These are phyloP conservation scores for Russula sp. DNA, from an alignment of 768 basidiomycete species.

Conservation along the genomic window DNA sequence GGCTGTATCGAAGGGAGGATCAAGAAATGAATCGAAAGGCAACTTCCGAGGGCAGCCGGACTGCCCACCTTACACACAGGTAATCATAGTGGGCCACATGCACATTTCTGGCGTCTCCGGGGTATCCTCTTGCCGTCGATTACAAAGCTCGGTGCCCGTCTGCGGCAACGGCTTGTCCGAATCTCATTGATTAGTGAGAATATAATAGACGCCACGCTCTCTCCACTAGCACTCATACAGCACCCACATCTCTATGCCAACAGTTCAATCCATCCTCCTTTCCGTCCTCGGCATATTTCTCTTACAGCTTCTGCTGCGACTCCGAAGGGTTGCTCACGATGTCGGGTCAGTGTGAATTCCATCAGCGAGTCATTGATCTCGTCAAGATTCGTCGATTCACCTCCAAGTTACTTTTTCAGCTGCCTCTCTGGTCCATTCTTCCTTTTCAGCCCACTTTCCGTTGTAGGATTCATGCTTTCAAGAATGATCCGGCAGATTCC, in stretches of 20 bases:
- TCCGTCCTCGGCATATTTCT: slow-evolving; percentile 1
- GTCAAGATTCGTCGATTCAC: neutral
- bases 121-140: too few relatives aligned
- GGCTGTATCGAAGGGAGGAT: too few relatives aligned
- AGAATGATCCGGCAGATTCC: neutral
- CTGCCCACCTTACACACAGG: too few relatives aligned
- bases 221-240: neutral
- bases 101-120: too few relatives aligned
- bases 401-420: neutral
- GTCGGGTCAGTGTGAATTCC: slow-evolving; percentile 6
- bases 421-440: slow-evolving; percentile 8
- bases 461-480: neutral
- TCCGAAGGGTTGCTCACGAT: slow-evolving; percentile 8
- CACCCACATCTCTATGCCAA: neutral
- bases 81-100: too few relatives aligned
- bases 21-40: too few relatives aligned
- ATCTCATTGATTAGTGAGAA: too few relatives aligned
- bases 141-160: too few relatives aligned
- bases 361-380: too few relatives aligned
- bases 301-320: neutral
- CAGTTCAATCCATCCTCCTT: neutral
- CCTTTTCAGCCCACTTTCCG: neutral
- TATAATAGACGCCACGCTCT: neutral
- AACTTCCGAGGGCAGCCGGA: too few relatives aligned
- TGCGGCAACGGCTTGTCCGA: too few relatives aligned